These are phyloP conservation scores for Boletus fagicola DNA, from an alignment of 768 basidiomycete genomes.

Conservation along the genomic window DNA sequence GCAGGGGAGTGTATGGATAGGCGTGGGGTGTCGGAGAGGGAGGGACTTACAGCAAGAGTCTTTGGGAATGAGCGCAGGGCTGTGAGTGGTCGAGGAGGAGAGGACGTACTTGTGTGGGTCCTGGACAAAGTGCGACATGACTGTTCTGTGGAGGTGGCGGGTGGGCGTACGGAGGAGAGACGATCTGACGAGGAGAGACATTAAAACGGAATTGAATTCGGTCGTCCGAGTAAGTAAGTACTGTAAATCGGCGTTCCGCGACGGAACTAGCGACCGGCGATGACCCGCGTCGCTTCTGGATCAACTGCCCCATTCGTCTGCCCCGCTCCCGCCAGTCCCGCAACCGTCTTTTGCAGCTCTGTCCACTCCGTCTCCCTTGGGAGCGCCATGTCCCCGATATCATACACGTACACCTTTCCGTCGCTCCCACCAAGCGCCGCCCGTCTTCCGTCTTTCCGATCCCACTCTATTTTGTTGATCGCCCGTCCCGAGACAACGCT, in stretches of 20 bases:
- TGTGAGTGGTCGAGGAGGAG: constrained; percentile 21
- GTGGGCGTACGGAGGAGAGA: background rate
- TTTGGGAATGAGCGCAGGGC: constrained; percentile 26
- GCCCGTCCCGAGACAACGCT: constrained; percentile 75
- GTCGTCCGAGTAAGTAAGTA: background rate
- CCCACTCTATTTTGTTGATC: constrained; percentile 96
- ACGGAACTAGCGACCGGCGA: constrained; percentile 35
- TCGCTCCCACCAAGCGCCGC: constrained; percentile 91
- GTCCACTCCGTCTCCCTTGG: constrained; percentile 93
- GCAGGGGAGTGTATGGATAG: constrained; percentile 1
- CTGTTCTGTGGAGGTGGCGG: background rate
- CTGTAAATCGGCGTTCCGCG: constrained; percentile 9
- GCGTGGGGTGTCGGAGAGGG: background rate
- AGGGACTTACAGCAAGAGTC: constrained; percentile 46
- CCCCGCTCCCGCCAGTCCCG: constrained; percentile 60
- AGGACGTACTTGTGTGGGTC: constrained; percentile 48
- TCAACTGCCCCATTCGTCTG: constrained; percentile 37
- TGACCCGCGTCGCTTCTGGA: constrained; percentile 31
- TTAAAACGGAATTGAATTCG: too few species aligned
- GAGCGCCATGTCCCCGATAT: constrained; percentile 87
- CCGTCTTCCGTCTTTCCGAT: constrained; percentile 86
- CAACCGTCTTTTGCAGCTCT: constrained; percentile 84
- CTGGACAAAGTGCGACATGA: constrained; percentile 32
- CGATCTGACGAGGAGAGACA: background rate
- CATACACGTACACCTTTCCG: constrained; percentile 90